These are phyloP conservation scores for Boletus tylopilopsis DNA, from an alignment of 768 basidiomycete genomes.

Conservation along the genomic window DNA sequence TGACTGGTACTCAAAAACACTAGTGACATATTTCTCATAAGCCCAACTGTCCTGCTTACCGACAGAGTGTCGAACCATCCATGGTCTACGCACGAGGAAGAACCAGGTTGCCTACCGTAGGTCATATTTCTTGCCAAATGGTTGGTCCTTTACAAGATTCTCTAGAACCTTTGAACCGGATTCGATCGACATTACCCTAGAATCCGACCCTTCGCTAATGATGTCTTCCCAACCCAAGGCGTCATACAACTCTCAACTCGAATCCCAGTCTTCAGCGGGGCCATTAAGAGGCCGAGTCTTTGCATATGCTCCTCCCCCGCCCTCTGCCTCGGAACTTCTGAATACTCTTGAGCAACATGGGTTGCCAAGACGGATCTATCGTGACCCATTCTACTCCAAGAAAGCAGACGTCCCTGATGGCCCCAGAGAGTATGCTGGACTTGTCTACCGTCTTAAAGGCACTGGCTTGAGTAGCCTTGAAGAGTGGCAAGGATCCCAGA, in stretches of 20 bases:
- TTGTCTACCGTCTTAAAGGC: constrained; percentile 69
- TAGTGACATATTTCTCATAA: constrained; percentile 6
- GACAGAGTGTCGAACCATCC: not conserved
- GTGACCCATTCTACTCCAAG: constrained; percentile 76
- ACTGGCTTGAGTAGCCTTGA: constrained; percentile 53
- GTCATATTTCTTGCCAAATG: not conserved
- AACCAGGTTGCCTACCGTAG: constrained; percentile 19
- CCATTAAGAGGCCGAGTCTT: constrained; percentile 25
- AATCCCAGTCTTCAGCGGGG: constrained; percentile 2
- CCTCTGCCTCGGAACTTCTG: constrained; percentile 45
- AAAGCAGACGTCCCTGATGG: constrained; percentile 61
- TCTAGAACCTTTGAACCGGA: constrained; percentile 18
- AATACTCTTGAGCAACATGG: constrained; percentile 42
- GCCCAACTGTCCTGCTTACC: not conserved
- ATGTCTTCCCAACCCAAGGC: constrained; percentile 9
- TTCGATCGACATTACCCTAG: not conserved
- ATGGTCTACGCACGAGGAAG: constrained; percentile 11
- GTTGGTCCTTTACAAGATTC: not conserved
- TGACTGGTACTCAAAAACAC: not conserved
- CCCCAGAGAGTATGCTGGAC: constrained; percentile 76
- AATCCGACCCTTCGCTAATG: not conserved
- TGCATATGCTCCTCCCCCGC: constrained; percentile 48
- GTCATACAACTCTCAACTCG: constrained; percentile 12
- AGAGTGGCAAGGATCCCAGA: constrained; percentile 46
- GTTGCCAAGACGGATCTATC: constrained; percentile 62